Conservation (phyloP, 768 basidiomycete species). For the Rubroboletus pulcherrimus region DNA sequence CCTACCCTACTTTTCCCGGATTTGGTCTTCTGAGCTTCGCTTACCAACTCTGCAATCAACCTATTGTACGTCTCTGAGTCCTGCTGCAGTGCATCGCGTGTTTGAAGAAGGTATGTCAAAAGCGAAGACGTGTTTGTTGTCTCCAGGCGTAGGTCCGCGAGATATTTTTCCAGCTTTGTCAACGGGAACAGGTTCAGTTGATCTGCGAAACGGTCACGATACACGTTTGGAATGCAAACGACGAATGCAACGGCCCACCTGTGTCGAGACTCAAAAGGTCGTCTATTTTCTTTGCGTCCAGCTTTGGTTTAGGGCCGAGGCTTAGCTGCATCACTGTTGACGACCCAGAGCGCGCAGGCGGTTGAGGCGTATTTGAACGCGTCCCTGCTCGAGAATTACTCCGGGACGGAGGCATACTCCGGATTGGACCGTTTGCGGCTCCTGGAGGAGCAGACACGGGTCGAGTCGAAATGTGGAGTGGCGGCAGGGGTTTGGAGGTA, state of each 20-base stretch:
- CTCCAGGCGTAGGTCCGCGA: constrained; percentile 64
- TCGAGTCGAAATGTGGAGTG: constrained; percentile 78
- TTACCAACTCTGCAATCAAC: constrained; percentile 88
- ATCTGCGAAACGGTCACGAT: constrained; percentile 41
- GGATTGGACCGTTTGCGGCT: constrained; percentile 38
- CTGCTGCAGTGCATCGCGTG: constrained; percentile 77
- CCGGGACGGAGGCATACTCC: constrained; percentile 30
- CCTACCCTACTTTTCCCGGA: constrained; percentile 53
- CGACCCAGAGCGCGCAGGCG: constrained; percentile 32
- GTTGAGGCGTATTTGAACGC: constrained; percentile 42
- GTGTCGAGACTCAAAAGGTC: constrained; percentile 61
- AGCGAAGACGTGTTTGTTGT: constrained; percentile 73
- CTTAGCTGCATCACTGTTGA: constrained; percentile 38
- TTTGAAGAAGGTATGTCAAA: constrained; percentile 79
- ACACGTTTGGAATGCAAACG: constrained; percentile 1
- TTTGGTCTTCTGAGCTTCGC: constrained; percentile 83
- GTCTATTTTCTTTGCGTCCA: constrained; percentile 64
- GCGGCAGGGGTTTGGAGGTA: constrained; percentile 65
- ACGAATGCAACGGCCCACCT: constrained; percentile 44
- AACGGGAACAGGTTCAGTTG: constrained; percentile 70
- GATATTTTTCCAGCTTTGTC: constrained; percentile 57
- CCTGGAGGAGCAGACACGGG: constrained; percentile 79
- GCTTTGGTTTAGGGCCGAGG: constrained; percentile 74
- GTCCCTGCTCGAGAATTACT: constrained; percentile 53
- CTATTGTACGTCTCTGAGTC: constrained; percentile 88